A percentile compares a stretch with the other conserved stretches of the same genome.
Evolutionary conservation across 179 eudicot species (phyloP).

Genomic region (Spinacia oleracea): DNA sequence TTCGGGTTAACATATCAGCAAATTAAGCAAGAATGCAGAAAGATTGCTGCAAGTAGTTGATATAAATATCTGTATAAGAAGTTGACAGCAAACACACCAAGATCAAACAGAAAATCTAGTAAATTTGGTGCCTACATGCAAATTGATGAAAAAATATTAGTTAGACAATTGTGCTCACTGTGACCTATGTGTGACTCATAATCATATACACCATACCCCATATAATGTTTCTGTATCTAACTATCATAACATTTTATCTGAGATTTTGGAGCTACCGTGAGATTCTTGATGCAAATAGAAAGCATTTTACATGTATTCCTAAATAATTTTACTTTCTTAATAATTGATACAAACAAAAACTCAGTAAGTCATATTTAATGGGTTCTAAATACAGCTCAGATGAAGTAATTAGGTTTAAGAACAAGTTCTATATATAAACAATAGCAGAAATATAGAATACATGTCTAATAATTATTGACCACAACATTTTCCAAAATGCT

Average conservation of each 20-base stretch:
- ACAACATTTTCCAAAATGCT: too few relatives aligned
- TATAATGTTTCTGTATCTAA: neutral
- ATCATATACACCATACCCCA: neutral
- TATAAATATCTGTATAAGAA: constrained; percentile 12
- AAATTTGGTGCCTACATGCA: constrained; percentile 87
- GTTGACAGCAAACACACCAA: constrained; percentile 50
- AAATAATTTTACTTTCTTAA: neutral
- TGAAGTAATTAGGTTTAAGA: neutral
- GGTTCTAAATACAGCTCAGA: neutral
- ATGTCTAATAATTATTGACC: too few relatives aligned
- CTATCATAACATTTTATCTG: neutral
- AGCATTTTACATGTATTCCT: neutral
- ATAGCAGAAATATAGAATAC: too few relatives aligned
- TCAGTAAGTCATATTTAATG: neutral
- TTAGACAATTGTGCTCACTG: constrained; percentile 18
- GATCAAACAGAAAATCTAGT: constrained; percentile 64
- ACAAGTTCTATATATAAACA: too few relatives aligned
- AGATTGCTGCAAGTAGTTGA: constrained; percentile 11
- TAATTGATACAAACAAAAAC: neutral
- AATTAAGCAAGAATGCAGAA: constrained; percentile 10
- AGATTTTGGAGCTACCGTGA: neutral
- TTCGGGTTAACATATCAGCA: constrained; percentile 8
- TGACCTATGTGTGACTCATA: neutral
- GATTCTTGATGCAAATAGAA: neutral
- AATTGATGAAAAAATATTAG: constrained; percentile 25